Evolutionary conservation across 306 rosid species (phyloP).

Genomic region (Cucumis cinereus): DNA sequence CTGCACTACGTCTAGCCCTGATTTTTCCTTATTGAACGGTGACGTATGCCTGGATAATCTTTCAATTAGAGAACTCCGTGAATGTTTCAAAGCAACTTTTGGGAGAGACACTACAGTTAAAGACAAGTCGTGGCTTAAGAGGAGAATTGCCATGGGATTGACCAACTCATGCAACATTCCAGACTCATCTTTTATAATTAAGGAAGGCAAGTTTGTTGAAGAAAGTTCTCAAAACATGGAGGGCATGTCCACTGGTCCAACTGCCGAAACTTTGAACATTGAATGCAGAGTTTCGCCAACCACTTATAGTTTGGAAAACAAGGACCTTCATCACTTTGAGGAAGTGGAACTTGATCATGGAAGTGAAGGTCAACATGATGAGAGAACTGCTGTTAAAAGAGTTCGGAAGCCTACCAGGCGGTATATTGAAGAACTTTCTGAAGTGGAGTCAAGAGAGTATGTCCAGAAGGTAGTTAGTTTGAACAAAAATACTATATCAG

Average conservation of each 20-base stretch:
- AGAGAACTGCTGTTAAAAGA: constrained; percentile 71
- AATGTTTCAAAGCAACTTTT: constrained; percentile 74
- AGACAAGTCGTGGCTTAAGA: constrained; percentile 86
- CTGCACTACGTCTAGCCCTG: constrained; percentile 28
- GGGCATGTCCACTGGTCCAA: constrained; percentile 13
- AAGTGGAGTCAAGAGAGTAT: constrained; percentile 53
- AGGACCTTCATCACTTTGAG: constrained; percentile 33
- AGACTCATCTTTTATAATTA: constrained; percentile 50
- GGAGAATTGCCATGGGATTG: constrained; percentile 92
- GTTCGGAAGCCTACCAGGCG: constrained; percentile 85
- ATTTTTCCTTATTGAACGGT: constrained; percentile 43
- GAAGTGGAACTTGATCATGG: constrained; percentile 41
- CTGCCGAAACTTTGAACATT: constrained; percentile 20
- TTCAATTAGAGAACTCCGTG: constrained; percentile 86
- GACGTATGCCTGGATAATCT: constrained; percentile 79
- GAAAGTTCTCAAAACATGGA: constrained; percentile 31
- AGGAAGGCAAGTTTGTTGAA: constrained; percentile 45
- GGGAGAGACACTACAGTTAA: constrained; percentile 89
- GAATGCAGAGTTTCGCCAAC: constrained; percentile 31
- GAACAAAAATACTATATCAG: constrained; percentile 28
- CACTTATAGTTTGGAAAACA: constrained; percentile 20
- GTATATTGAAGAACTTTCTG: constrained; percentile 96
- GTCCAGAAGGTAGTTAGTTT: constrained; percentile 30
- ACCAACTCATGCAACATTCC: constrained; percentile 77
- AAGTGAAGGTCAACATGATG: constrained; percentile 32